Evolutionary conservation across 768 basidiomycete species (phyloP).

Genomic region (Tylopilus plumbeoviolaceoides): DNA sequence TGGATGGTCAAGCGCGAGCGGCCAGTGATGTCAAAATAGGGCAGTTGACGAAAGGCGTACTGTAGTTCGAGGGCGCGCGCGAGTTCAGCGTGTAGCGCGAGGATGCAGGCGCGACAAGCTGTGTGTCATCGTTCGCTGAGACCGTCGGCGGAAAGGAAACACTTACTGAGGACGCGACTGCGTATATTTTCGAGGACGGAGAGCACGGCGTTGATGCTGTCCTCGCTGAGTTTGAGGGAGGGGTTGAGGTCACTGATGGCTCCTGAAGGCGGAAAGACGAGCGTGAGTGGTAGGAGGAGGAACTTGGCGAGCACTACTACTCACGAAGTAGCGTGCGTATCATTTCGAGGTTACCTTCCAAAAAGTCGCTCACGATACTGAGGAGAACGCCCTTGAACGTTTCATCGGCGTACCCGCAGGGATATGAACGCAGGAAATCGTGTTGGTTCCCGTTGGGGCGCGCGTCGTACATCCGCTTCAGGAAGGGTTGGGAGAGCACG

Average conservation of each 20-base stretch:
- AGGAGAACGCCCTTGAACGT: slow-evolving; percentile 73
- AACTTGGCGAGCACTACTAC: slow-evolving; percentile 23
- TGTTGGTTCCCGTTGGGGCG: slow-evolving; percentile 39
- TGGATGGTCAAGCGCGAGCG: slow-evolving; percentile 74
- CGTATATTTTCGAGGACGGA: slow-evolving; percentile 65
- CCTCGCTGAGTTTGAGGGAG: slow-evolving; percentile 70
- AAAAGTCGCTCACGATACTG: slow-evolving; percentile 73
- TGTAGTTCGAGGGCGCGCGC: slow-evolving; percentile 80
- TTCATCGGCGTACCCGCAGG: slow-evolving; percentile 64
- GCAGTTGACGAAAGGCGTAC: slow-evolving; percentile 66
- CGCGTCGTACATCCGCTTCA: slow-evolving; percentile 65
- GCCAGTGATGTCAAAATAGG: slow-evolving; percentile 73
- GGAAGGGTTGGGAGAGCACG: slow-evolving; percentile 69
- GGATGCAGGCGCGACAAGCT: slow-evolving; percentile 77
- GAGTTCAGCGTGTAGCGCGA: slow-evolving; percentile 68
- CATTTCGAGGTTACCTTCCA: slow-evolving; percentile 86
- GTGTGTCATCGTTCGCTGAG: background rate
- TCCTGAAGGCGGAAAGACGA: slow-evolving; percentile 35
- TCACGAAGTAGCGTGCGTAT: slow-evolving; percentile 70
- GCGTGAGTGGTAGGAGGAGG: background rate
- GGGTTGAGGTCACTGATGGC: slow-evolving; percentile 80
- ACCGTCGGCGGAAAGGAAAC: background rate
- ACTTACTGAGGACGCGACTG: slow-evolving; percentile 65
- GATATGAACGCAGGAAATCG: slow-evolving; percentile 52
- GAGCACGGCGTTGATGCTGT: slow-evolving; percentile 74